Evolutionary conservation across 495 filamentous ascomycete species (phyloP), one percentile per base, ranked within the genome.

Genomic region (Penicillium subrubescens): DNA sequence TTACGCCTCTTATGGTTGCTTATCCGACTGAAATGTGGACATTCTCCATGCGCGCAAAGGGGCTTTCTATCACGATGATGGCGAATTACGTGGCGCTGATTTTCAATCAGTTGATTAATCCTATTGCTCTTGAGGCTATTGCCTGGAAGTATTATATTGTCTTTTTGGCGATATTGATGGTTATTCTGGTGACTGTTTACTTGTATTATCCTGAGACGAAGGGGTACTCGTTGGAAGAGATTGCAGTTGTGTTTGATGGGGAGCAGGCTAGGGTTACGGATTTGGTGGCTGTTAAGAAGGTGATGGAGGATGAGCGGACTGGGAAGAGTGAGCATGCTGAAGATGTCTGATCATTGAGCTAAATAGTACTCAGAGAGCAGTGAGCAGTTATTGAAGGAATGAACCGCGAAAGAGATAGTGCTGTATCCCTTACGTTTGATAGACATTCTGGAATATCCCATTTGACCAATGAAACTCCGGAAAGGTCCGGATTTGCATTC

Each of bases 1-100:
- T 86, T 75, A 90, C 86, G 0, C 85, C 87, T 34, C 75, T 90
- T 34, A 70, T 90, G 17, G 83, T 87, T 59, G 83, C 88, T 17
- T 88, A 89, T 62, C 84, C 84, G 0, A 78, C 87, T 57, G 89
- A 91, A 77, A 84, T 91, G 37, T 78, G 88, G 53, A 86, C 86
- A 0, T 91, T 86, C 78, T 82, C 84, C 51, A 77, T 91, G 39
- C 83, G 88, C 14, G 85, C 88, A 27, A 89, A 88, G 73, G 87
- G 88, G 51, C 82, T 90, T 72, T 86, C 88, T 76, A 78, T 87
- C 43, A 83, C 84, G 74, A 85, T 84, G 68, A 75, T 88, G 23
- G 11, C 48, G 25, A 29, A 27, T 29, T 25, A 27, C 65, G 77
- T 82, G 23, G 77, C 84, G 29, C 72, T 87, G 23, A 80, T 82